These are phyloP conservation scores for Carex parvula DNA, from an alignment of 176 grass and related monocot species.

Conservation along the genomic window DNA sequence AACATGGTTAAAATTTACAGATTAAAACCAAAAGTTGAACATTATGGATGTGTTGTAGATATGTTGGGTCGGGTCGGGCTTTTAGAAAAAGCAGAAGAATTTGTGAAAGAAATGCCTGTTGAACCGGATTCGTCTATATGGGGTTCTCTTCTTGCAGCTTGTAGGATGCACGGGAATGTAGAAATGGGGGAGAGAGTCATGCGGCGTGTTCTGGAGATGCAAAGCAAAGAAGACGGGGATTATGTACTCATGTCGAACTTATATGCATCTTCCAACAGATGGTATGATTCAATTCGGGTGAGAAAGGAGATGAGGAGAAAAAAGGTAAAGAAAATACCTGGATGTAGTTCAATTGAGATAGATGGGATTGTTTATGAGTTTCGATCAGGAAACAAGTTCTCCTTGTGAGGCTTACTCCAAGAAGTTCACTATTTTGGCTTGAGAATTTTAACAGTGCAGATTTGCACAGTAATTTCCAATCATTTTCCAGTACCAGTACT, in stretches of 20 bases:
- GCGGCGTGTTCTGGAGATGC: neutral
- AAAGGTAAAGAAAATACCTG: slow-evolving; percentile 47
- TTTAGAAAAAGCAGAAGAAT: slow-evolving; percentile 43
- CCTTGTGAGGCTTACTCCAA: neutral
- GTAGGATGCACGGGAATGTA: slow-evolving; percentile 39
- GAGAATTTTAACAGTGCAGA: neutral
- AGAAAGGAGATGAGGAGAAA: slow-evolving; percentile 54
- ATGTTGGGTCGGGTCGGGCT: slow-evolving; percentile 58
- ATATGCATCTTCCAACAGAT: slow-evolving; percentile 38
- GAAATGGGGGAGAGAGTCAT: slow-evolving; percentile 42
- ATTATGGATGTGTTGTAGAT: slow-evolving; percentile 78
- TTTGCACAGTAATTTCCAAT: neutral
- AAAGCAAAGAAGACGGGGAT: slow-evolving; percentile 31
- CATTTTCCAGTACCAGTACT: neutral
- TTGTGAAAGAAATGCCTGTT: slow-evolving; percentile 47
- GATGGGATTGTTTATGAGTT: slow-evolving; percentile 79
- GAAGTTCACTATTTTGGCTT: neutral
- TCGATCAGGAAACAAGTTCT: slow-evolving; percentile 29
- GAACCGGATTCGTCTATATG: slow-evolving; percentile 46
- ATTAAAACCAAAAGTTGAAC: slow-evolving; percentile 39
- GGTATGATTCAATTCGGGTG: slow-evolving; percentile 19
- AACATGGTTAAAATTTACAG: slow-evolving; percentile 28
- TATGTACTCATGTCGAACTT: slow-evolving; percentile 66
- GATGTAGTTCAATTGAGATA: slow-evolving; percentile 65
- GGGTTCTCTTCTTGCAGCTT: slow-evolving; percentile 63